Base-by-base conservation (phyloP, 2,329 filamentous ascomycete genomes). In the Coniochaeta sp. region DNA sequence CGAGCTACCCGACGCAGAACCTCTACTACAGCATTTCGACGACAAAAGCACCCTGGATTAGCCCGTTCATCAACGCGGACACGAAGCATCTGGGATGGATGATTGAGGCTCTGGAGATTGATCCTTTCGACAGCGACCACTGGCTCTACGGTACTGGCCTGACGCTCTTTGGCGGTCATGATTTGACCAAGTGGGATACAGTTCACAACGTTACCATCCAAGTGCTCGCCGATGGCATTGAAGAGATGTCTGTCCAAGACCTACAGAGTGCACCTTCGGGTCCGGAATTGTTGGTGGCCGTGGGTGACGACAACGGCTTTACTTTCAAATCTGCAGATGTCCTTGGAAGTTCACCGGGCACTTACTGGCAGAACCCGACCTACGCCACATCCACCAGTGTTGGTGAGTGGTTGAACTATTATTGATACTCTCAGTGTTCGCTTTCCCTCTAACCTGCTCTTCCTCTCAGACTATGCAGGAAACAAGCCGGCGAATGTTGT, bases 111-210 rank as follows among this genome's bases (percentile, higher is more conserved):
- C 69, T 86, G 8, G 80, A 80, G 24, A 86, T 86, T 57, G 75
- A 86, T 65, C 83, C 83, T 0, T 75, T 78, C 28, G 81, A 86
- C 65, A 83, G 81, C 60, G 76, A 85, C 65, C 82, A 85, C 67
- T 85, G 81, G 81, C 71, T 85, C 0, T 86, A 86, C 60, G 81
- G 80, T n/a, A 86, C 83, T 0, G 83, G 83, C 16, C 69, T 73
- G 22, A 71, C 69, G 0, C 57, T 72, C 3, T 70, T 64, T 55
- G 70, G 70, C 4, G 79, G 82, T 1, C 77, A 79, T 58, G 80
- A 84, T 61, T 70, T 84, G n/a, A 79, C 77, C 0, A 79, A 79
- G 16, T 84, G 82, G 82, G 81, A 83, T 59, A 74, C 75, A 0
- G 68, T 65, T 2, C 73, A 74, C 62, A 82, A 80, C 58, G 71